Evolutionary conservation across 768 basidiomycete species (phyloP), one percentile per base, ranked within the genome.

Genomic region (Cyclocybe aegerita): DNA sequence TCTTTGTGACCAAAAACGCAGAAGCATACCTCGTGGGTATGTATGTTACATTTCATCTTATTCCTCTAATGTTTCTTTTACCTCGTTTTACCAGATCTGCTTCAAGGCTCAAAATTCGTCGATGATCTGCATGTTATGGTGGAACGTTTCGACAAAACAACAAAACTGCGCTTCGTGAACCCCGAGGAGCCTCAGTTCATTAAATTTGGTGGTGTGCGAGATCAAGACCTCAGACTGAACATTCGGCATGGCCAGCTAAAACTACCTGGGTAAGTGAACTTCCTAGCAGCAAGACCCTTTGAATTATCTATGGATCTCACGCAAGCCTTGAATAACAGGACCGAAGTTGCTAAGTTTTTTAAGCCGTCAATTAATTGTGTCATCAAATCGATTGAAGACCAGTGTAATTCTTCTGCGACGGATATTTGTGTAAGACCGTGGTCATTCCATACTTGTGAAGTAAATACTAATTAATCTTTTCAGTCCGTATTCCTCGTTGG

Each of bases 181-280:
- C 49, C 64, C 7, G 43, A 53, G 3, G 73, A 80, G 16, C 68
- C 71, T 11, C 72, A 74, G 31, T 80, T 66, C 56, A 73, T 81
- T 49, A 73, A 68, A 43, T 80, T 81, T 46, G 79, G 79, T 10
- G 66, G 67, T 3, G 63, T 68, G 11, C 63, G 59, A 11, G 77
- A 79, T 52, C 70, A 65, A 15, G 74, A 79, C 47, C 56, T 56
- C 0, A 47, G 53, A 2, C 65, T 67, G 35, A 69, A 70, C 40
- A 81, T 82, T 51, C 67, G 65, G 34, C 67, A 65, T 9, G 80
- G 80, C 2, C 72, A 75, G 43, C 63, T 82, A 35, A 79, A 73
- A 50, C 53, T 82, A 4, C 12, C 53, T 1, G 71, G 72, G 74
- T 73, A 14, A 16, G 67, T 36, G 39, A 9, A 7, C 7, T 12